Conservation (phyloP, 208 protist genomes). For the Acanthamoeba lenticulata region DNA sequence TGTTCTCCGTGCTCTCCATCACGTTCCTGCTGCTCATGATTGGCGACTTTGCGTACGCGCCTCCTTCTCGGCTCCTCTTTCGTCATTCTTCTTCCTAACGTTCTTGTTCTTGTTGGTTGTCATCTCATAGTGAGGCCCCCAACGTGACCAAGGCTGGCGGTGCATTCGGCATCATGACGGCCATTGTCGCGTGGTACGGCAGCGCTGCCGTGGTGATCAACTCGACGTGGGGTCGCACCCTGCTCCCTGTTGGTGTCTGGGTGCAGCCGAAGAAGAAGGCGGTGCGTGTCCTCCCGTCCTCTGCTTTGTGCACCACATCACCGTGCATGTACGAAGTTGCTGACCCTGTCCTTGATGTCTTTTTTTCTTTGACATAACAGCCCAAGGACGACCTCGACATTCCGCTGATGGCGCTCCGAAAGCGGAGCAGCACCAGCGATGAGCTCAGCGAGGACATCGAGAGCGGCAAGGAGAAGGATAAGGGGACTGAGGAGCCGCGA, state of each 20-base stretch:
- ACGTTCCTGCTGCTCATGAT: conserved; percentile 26
- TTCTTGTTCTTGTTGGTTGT: too few species aligned
- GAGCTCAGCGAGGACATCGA: background rate
- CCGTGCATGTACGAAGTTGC: background rate
- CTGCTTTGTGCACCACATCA: background rate
- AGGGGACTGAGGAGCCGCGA: background rate
- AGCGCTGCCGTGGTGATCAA: conserved; percentile 45
- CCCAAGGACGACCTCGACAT: background rate
- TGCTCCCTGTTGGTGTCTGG: conserved; percentile 29
- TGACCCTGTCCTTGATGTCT: too few species aligned
- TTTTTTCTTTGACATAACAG: background rate
- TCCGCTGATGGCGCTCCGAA: background rate
- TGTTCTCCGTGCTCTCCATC: conserved; percentile 5
- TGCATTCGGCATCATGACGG: conserved; percentile 4
- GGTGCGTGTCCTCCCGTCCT: background rate
- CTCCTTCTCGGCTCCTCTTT: background rate
- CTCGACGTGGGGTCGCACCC: conserved; percentile 40
- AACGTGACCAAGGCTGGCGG: conserved; percentile 40
- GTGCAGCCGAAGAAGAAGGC: conserved; percentile 51
- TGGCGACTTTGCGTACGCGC: conserved; percentile 15
- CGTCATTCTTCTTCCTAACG: too few species aligned
- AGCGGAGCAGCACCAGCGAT: background rate
- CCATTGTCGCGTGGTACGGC: conserved; percentile 35
- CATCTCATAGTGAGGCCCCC: background rate
- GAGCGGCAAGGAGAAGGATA: background rate